Conservation (phyloP, 495 filamentous ascomycete species). For the Chaetomium cochliodes region DNA sequence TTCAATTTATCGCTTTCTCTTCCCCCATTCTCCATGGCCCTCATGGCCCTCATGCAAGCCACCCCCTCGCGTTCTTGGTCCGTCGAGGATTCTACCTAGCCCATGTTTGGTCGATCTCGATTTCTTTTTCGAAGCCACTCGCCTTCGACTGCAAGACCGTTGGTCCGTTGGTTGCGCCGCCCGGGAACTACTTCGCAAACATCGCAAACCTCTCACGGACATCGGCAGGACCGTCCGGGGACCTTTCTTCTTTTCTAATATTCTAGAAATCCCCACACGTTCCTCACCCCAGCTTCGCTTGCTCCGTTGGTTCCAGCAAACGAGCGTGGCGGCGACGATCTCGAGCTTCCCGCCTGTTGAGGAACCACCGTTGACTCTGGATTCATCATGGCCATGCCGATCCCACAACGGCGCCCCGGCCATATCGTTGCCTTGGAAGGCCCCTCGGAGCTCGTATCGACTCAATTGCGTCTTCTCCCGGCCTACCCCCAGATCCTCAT, state of each 20-base stretch:
- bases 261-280: conserved; percentile 12
- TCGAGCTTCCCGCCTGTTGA: neutral
- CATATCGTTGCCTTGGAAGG: conserved; percentile 55
- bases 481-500: conserved; percentile 49
- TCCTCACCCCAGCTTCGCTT: conserved; percentile 7
- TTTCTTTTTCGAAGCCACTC: conserved; percentile 19
- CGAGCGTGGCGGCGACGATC: conserved; percentile 19
- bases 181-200: neutral
- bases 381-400: conserved; percentile 18
- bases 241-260: conserved; percentile 14
- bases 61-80: conserved; percentile 17
- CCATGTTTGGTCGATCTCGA: conserved; percentile 17
- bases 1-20: neutral
- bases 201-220: neutral
- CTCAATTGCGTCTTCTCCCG: conserved; percentile 53
- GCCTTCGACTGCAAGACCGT: conserved; percentile 7
- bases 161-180: conserved; percentile 2
- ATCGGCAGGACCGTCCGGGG: neutral
- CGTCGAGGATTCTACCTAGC: conserved; percentile 1
- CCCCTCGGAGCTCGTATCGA: conserved; percentile 46
- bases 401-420: conserved; percentile 27
- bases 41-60: conserved; percentile 10
- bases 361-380: neutral
- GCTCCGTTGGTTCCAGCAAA: neutral
- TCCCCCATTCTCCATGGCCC: neutral